Base-by-base conservation (phyloP, 257 asterid genomes). In the Solanum lycopersicoides region DNA sequence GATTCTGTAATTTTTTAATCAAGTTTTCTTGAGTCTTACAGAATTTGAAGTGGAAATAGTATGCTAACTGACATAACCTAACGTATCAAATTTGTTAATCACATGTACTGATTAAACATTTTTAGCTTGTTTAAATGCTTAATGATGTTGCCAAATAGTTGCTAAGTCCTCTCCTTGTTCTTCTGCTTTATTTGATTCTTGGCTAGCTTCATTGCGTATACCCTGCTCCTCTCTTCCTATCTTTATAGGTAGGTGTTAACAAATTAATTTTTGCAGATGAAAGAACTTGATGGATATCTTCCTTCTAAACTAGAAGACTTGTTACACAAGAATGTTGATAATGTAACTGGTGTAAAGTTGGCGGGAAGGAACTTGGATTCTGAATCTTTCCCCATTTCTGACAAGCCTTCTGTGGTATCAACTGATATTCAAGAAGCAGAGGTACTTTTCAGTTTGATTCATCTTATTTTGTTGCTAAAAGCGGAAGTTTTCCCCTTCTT, bases 201-300 rank as follows among this genome's bases (percentile, higher is more conserved):
- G 39, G 71, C 35, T 60, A 79, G 41, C 41, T 84, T 84, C 65
- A 86, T 53, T 72, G 77, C 16, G 37, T 47, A 15, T 25, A 77
- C 21, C 79, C 18, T 83, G 85, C 16, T 45, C 37, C 79, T 85
- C 47, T 45, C 82, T 88, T 72, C 83, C 66, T 71, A 30, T 87
- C 32, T 89, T 35, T 87, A 32, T 90, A 88, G 83, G 25, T 90
- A 88, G 83, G 25, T 28, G 25, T 47, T 79, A 8, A 80, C 28
- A 32, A 28, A 47, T 47, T 50, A 6, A 30, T 80, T 47, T 80
- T 86, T 87, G 91, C 95, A 97, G 99, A 89, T 93, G 89, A 93
- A 92, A 89, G 93, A 92, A 91, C 93, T 97, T 86, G 96, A 95
- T 85, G 91, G 83, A 56, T 91, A 93, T 83, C 98, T 97, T 90